Conservation (phyloP, 768 basidiomycete genomes). For the Strobilomyces dryophilus region DNA sequence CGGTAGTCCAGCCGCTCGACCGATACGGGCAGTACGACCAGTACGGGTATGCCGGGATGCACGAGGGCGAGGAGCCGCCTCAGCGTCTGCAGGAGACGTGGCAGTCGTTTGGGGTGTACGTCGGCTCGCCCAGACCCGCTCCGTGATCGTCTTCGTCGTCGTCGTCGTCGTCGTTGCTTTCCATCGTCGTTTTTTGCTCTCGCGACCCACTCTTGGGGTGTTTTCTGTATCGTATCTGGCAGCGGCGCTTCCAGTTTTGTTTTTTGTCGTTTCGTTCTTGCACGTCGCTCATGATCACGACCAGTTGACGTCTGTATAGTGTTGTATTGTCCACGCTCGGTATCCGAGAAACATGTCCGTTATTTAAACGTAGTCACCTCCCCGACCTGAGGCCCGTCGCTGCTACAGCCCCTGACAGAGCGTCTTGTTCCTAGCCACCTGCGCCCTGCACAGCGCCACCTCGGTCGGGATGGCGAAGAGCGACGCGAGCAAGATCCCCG, state of each 20-base stretch:
- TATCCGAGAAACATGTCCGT: no score
- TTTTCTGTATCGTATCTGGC: background rate
- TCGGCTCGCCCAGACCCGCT: slow-evolving; percentile 24
- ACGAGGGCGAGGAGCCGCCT: slow-evolving; percentile 4
- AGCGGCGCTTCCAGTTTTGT: background rate
- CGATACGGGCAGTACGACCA: slow-evolving; percentile 4
- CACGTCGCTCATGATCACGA: no score
- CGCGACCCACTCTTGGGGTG: no score
- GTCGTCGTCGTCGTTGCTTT: no score
- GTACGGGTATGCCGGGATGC: background rate
- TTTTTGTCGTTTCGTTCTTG: background rate
- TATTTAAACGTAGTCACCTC: no score
- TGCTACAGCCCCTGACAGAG: slow-evolving; percentile 60
- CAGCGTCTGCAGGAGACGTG: slow-evolving; percentile 51
- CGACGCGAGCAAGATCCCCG: slow-evolving; percentile 53
- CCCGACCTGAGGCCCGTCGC: background rate
- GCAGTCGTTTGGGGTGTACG: slow-evolving; percentile 63
- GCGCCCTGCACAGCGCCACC: slow-evolving; percentile 67
- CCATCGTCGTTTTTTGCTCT: background rate
- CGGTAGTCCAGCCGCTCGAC: background rate
- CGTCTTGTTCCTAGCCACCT: slow-evolving; percentile 64
- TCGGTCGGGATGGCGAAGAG: slow-evolving; percentile 49
- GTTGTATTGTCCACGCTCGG: no score
- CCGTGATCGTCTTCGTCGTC: background rate
- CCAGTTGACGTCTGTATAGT: no score